Base-by-base conservation (phyloP, 208 protist genomes). In the Leishmania tropica region DNA sequence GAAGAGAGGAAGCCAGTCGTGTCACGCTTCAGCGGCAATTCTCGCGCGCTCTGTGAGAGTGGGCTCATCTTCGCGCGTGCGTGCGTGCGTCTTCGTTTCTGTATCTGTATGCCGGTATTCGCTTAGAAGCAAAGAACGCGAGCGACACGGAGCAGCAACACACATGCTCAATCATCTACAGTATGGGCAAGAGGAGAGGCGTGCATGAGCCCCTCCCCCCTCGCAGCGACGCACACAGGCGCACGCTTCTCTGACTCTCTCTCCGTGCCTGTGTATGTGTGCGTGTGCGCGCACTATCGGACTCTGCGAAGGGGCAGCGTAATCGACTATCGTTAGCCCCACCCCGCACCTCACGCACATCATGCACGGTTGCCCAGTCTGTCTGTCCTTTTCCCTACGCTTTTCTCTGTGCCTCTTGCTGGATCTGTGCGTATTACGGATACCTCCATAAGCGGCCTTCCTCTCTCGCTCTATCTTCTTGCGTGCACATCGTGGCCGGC, bases 201-300 rank as follows among this genome's bases (percentile, higher is more conserved):
- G 56, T n/a, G 40, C 53, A 70, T 53, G 24, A 42, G 67, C 10
- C 10, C 11, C n/a, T 17, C 28, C 13, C 13, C n/a, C n/a, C n/a
- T 65, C 60, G 11, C n/a, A 65, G 60, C 40, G 42, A 58, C 28
- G 42, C 10, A 48, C 70, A 37, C 70, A 54, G 4, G n/a, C 5
- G 17, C 24, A 15, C 47, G 70, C 28, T 19, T 37, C 60, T 35
- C 7, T 13, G 28, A 5, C 60, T 17, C n/a, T 65, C 24, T 76
- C 47, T 48, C 11, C n/a, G 47, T 76, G 47, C 35, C 4, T 58
- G 42, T n/a, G 54, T 47, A 28, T 78, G 74, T 78, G 74, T 65
- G 28, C 31, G 35, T 56, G 42, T 53, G 47, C 21, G 28, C 21
- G 70, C 47, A 42, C 42, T 7, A 51, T 72, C 40, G 17, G 37